Evolutionary conservation across 495 filamentous ascomycete species (phyloP).

Genomic region (Neurospora sp.): DNA sequence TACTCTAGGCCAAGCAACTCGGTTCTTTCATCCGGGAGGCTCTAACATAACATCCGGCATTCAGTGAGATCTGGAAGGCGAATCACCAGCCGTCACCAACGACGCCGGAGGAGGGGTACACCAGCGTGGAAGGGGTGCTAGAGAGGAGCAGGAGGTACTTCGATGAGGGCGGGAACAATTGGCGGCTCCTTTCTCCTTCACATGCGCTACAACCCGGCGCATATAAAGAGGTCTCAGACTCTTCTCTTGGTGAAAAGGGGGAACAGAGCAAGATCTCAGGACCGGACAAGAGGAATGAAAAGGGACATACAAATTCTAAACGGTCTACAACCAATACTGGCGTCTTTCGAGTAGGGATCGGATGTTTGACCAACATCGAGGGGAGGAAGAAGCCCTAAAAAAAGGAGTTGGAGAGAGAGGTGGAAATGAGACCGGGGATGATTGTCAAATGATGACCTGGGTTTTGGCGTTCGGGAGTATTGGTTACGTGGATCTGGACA

Average conservation of each 20-base stretch:
- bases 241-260: not conserved
- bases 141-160: not conserved
- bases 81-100: not conserved
- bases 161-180: not conserved
- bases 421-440: not conserved
- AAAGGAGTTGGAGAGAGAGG: not conserved
- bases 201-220: not conserved
- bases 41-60: not conserved
- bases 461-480: not conserved
- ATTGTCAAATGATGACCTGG: not conserved
- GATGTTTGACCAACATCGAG: not conserved
- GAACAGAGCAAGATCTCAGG: no score
- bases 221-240: not conserved
- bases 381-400: not conserved
- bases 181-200: not conserved
- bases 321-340: not conserved
- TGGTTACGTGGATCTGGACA: not conserved
- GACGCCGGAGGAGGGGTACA: not conserved
- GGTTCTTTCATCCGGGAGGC: conserved; percentile 30
- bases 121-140: not conserved
- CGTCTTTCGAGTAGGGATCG: not conserved
- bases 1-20: conserved; percentile 29
- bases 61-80: not conserved
- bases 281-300: not conserved
- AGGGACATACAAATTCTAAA: no score